Percentiles rank a stretch among this genome's conserved stretches.
phyloP scores from a whole-genome alignment of 2,329 filamentous ascomycete genomes.

The Ophiosphaerella korrae region DNA sequence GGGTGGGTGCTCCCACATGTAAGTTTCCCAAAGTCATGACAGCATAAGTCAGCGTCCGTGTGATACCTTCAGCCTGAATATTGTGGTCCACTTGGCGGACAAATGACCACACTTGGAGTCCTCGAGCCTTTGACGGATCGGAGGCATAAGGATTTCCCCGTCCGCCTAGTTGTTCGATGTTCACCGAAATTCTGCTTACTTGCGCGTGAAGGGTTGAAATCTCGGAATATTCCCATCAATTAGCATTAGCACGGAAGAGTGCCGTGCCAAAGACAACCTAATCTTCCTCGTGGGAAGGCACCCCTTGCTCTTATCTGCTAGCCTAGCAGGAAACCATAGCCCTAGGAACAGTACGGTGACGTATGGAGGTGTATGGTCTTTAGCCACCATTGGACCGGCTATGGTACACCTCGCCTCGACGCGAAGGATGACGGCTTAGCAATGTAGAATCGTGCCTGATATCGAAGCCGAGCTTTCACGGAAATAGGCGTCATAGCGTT shows the following conservation, averaged over 20 bases:
- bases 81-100: conserved; percentile 1
- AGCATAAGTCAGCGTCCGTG: conserved; percentile 7
- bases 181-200: too few species aligned
- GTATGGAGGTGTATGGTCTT: background rate
- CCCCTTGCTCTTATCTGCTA: too few species aligned
- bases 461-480: background rate
- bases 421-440: background rate
- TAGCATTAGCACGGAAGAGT: too few species aligned
- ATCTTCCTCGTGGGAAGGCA: too few species aligned
- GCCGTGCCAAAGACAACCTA: too few species aligned
- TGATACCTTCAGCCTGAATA: conserved; percentile 22
- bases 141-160: too few species aligned
- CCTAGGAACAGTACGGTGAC: background rate
- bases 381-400: conserved; percentile 1
- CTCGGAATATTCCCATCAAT: too few species aligned
- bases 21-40: background rate
- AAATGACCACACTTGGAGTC: background rate
- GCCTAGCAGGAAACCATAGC: too few species aligned
- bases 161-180: too few species aligned
- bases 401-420: background rate
- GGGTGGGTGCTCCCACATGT: background rate
- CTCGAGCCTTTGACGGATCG: too few species aligned
- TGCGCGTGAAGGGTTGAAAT: too few species aligned
- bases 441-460: background rate
- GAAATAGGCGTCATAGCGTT: background rate